These are phyloP conservation scores for Komagataella ulmi DNA, from an alignment of 805 yeast genomes.

Conservation along the genomic window DNA sequence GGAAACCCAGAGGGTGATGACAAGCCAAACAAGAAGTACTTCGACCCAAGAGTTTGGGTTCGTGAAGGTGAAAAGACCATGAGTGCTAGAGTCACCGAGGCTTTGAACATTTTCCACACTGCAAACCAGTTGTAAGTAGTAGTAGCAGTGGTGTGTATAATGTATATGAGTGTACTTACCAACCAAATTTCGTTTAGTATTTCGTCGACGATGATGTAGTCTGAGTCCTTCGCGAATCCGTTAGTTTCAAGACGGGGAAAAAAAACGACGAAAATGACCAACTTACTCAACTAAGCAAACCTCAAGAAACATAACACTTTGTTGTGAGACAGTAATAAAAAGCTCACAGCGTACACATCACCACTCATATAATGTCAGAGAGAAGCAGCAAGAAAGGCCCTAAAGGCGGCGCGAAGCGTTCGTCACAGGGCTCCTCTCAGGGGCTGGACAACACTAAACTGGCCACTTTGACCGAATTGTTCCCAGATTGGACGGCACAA, in stretches of 20 bases:
- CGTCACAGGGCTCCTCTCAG: constrained; percentile 7
- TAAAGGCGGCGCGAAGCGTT: constrained; percentile 14
- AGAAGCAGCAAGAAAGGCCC: constrained; percentile 34
- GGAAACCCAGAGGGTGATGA: constrained; percentile 99
- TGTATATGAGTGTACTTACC: neutral
- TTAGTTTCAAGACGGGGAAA: neutral
- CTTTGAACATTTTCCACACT: constrained; percentile 80
- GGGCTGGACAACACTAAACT: constrained; percentile 18
- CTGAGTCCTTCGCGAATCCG: neutral
- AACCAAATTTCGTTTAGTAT: neutral
- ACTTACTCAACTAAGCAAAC: neutral
- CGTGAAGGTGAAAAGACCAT: constrained; percentile 99
- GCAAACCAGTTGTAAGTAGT: constrained; percentile 26
- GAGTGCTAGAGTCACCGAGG: constrained; percentile 73
- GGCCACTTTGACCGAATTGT: constrained; percentile 61
- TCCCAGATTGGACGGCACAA: constrained; percentile 88
- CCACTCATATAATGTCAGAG: neutral
- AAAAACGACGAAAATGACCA: neutral
- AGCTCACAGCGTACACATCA: neutral
- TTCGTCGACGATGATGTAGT: neutral
- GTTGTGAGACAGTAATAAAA: neutral
- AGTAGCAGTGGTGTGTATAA: neutral
- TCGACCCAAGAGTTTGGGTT: constrained; percentile 99
- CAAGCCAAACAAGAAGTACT: constrained; percentile 99
- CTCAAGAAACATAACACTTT: neutral